These are phyloP conservation scores for Cyphellophora europaea DNA, from an alignment of 2,329 filamentous ascomycete genomes.

Conservation along the genomic window DNA sequence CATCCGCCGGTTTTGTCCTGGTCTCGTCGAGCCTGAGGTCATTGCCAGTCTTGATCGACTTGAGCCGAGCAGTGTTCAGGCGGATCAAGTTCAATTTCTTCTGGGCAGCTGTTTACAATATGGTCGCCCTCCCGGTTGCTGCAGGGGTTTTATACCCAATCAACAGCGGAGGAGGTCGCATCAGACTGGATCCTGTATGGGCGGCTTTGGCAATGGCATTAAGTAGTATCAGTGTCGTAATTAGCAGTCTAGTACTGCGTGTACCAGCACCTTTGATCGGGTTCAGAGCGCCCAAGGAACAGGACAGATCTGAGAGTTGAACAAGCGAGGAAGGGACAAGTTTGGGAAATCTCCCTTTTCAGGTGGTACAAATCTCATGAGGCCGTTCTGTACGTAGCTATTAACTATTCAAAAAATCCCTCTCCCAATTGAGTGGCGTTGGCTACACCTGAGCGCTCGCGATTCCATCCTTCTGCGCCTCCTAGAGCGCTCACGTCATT, in stretches of 20 bases:
- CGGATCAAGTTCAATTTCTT: conserved; percentile 19
- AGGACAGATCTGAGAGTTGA: too few species aligned
- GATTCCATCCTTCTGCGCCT: conserved; percentile 10
- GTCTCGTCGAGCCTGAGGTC: too few species aligned
- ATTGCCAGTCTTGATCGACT: conserved; percentile 13
- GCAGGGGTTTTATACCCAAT: conserved; percentile 17
- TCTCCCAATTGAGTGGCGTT: too few species aligned
- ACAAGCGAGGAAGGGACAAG: too few species aligned
- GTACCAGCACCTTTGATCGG: too few species aligned
- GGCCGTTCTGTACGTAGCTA: too few species aligned
- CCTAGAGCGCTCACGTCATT: too few species aligned
- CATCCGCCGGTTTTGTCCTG: conserved; percentile 16
- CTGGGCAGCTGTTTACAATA: conserved; percentile 19
- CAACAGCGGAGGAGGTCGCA: conserved; percentile 1
- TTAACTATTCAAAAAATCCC: too few species aligned
- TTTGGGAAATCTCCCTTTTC: too few species aligned
- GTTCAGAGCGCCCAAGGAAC: too few species aligned
- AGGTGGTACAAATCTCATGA: too few species aligned
- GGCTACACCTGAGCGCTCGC: conserved; percentile 8
- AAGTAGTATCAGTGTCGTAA: conserved; percentile 70
- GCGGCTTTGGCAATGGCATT: conserved; percentile 74
- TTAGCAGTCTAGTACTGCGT: conserved; percentile 51
- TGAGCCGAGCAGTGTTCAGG: conserved; percentile 14
- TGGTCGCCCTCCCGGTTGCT: conserved; percentile 15
- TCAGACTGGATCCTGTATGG: conserved; percentile 43